Evolutionary conservation across 1,284 basidiomycete genomes (phyloP).

Genomic region (Cryptococcus wingfieldii): DNA sequence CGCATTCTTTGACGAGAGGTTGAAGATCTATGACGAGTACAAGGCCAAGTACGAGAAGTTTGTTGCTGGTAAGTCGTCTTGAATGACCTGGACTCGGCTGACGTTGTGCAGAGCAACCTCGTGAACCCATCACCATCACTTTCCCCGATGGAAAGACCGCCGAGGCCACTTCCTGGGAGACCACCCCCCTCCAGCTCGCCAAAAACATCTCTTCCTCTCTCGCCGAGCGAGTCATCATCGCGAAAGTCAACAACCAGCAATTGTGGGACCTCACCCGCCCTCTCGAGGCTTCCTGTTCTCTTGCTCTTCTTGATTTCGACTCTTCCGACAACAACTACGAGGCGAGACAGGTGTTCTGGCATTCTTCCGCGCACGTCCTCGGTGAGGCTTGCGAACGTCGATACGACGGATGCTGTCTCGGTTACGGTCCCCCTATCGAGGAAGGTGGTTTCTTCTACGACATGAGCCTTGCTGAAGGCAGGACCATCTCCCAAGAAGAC

Average conservation of each 20-base stretch:
- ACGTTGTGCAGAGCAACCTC: constrained; percentile 64
- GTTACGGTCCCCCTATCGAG: constrained; percentile 87
- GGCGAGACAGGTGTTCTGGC: constrained; percentile 96
- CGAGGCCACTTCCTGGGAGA: constrained; percentile 88
- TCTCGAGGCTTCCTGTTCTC: constrained; percentile 72
- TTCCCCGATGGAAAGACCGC: constrained; percentile 81
- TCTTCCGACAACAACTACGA: constrained; percentile 73
- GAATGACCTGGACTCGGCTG: not conserved
- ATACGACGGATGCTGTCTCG: constrained; percentile 89
- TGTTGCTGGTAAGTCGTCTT: constrained; percentile 59
- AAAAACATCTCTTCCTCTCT: constrained; percentile 81
- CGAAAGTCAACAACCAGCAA: constrained; percentile 75
- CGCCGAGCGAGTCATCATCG: constrained; percentile 85
- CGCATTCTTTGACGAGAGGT: constrained; percentile 80
- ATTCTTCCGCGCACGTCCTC: constrained; percentile 98
- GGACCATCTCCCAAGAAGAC: constrained; percentile 72
- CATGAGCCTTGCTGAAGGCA: constrained; percentile 60
- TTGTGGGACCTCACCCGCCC: constrained; percentile 96
- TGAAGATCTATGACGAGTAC: constrained; percentile 84
- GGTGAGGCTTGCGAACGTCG: constrained; percentile 95
- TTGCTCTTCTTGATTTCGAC: constrained; percentile 91
- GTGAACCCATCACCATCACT: constrained; percentile 77
- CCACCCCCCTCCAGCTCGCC: constrained; percentile 89
- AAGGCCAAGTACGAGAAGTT: constrained; percentile 81
- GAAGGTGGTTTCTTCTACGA: constrained; percentile 99